phyloP scores from a whole-genome alignment of 2,329 filamentous ascomycete genomes.

The Epicoccum nigrum region DNA sequence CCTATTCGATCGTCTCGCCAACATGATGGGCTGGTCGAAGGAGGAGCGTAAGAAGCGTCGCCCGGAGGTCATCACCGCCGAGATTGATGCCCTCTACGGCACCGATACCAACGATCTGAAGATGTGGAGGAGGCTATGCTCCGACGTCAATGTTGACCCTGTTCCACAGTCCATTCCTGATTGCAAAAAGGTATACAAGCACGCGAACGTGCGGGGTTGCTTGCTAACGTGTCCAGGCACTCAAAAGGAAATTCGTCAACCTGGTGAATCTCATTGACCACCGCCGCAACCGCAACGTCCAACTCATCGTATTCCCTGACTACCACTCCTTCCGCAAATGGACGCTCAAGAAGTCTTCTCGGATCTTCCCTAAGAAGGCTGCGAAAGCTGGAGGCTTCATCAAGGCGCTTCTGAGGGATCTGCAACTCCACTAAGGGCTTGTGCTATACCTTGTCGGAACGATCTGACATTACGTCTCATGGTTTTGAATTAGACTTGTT shows the following conservation, averaged over 20 bases:
- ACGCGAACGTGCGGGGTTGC: background rate
- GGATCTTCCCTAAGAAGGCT: conserved; percentile 22
- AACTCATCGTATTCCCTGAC: conserved; percentile 20
- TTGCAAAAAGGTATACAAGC: conserved; percentile 30
- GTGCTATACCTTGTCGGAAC: background rate
- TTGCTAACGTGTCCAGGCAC: conserved; percentile 15
- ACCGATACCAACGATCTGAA: conserved; percentile 18
- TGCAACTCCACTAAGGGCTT: background rate
- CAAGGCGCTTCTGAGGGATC: conserved; percentile 18
- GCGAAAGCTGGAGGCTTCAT: conserved; percentile 36
- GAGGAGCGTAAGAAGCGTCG: conserved; percentile 7
- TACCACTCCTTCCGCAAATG: conserved; percentile 18
- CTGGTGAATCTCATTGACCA: conserved; percentile 32
- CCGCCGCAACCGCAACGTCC: conserved; percentile 22
- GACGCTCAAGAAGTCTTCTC: conserved; percentile 10
- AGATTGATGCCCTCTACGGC: conserved; percentile 22
- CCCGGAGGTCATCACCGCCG: conserved; percentile 10
- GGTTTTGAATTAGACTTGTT: background rate
- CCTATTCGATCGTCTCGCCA: conserved; percentile 25
- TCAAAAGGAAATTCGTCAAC: conserved; percentile 29
- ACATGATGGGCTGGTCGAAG: conserved; percentile 20
- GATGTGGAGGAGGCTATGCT: conserved; percentile 32
- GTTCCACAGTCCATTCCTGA: conserved; percentile 25
- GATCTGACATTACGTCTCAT: background rate
- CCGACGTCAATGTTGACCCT: conserved; percentile 19